A percentile compares a stretch with the other conserved stretches of the same genome.
phyloP scores from a whole-genome alignment of 805 yeast genomes.

The Nakazawaea ambrosiae region DNA sequence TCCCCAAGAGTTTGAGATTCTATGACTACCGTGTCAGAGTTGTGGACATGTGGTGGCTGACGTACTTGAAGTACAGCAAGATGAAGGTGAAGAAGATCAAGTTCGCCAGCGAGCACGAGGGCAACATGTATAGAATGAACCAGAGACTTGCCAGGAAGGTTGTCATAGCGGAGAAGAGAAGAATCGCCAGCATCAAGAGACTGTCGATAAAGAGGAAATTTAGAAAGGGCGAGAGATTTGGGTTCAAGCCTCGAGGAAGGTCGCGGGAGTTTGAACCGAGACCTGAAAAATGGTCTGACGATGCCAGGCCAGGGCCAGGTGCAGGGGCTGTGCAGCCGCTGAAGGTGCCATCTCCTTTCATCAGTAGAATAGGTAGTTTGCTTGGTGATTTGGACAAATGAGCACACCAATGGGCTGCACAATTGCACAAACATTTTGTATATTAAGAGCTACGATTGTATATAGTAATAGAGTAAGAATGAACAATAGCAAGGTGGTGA shows the following conservation, averaged over 20 bases:
- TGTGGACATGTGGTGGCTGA: not conserved
- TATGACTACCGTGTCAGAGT: slow-evolving; percentile 2
- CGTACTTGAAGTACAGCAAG: not conserved
- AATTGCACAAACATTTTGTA: no score
- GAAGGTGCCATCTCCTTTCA: no score
- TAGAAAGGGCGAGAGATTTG: slow-evolving; percentile 6
- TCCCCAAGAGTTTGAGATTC: slow-evolving; percentile 8
- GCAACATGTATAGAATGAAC: not conserved
- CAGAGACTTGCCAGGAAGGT: not conserved
- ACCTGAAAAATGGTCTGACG: no score
- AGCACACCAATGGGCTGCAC: no score
- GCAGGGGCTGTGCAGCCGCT: no score
- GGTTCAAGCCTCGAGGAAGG: slow-evolving; percentile 2
- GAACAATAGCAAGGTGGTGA: no score
- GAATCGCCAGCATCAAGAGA: not conserved
- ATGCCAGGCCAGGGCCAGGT: no score
- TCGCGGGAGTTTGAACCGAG: no score
- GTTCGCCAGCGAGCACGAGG: slow-evolving; percentile 2
- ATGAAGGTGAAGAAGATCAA: slow-evolving; percentile 1
- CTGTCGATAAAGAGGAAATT: not conserved
- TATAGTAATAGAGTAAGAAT: no score
- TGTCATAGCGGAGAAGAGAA: not conserved
- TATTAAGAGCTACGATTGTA: no score
- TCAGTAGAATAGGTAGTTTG: not conserved
- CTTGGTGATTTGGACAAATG: not conserved